Conservation (phyloP, 371 early-diverging fungal genomes). For the Rhizopus arrhizus region DNA sequence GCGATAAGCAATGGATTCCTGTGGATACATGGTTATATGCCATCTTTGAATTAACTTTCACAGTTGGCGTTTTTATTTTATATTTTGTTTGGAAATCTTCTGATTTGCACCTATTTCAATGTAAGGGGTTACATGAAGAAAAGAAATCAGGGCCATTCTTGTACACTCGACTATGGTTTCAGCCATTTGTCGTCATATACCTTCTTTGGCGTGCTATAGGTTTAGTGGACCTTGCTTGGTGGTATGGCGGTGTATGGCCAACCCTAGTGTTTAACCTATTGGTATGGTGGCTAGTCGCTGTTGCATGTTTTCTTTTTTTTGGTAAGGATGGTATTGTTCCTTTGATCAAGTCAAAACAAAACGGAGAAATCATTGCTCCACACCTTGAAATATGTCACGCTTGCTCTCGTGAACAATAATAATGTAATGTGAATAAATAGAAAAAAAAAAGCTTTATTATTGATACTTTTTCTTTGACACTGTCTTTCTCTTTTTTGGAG, state of each 20-base stretch:
- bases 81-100: constrained; percentile 41
- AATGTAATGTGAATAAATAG: neutral
- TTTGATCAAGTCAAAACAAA: neutral
- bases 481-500: neutral
- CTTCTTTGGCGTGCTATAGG: constrained; percentile 46
- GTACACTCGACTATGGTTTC: constrained; percentile 40
- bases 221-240: constrained; percentile 32
- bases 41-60: constrained; percentile 47
- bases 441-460: neutral
- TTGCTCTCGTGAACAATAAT: constrained; percentile 3
- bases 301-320: constrained; percentile 15
- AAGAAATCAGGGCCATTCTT: constrained; percentile 13
- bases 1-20: constrained; percentile 70
- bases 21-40: constrained; percentile 80
- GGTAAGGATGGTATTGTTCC: constrained; percentile 25
- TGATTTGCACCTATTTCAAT: constrained; percentile 3
- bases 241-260: constrained; percentile 49
- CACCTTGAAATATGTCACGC: constrained; percentile 5
- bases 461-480: neutral
- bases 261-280: constrained; percentile 30
- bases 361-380: neutral
- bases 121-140: constrained; percentile 10
- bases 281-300: constrained; percentile 28
- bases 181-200: constrained; percentile 27
- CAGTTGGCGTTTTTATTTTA: constrained; percentile 50